Evolutionary conservation across 495 filamentous ascomycete species (phyloP), one percentile per base, ranked within the genome.

Genomic region (Endocarpon pusillum): DNA sequence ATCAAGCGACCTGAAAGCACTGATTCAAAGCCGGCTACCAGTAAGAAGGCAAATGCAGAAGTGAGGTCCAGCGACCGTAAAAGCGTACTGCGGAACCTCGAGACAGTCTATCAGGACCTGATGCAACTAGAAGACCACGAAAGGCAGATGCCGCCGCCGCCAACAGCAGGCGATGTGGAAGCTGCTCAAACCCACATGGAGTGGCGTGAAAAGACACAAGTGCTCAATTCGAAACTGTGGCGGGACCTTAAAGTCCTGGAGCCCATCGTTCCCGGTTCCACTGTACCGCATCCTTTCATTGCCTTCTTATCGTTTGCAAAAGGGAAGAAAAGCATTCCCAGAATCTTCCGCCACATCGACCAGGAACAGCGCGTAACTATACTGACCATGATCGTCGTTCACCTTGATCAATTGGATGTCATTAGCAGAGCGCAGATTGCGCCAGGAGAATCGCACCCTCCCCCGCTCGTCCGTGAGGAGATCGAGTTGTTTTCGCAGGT

Each of bases 91-190:
- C 63, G 69, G 19, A 78, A 85, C 42, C 82, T 96, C 38, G 89
- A 99, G 52, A 64, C 59, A 35, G 78, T 94, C 2, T 96, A 96
- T 54, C 63, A 64, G 26, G 78, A 75, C 0, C 57, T 99, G 40
- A 91, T 99, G 80, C 64, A 76, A 38, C 73, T 96, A 61, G 89
- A 99, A 48, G 84, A 94, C 37, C 78, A 92, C 51, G 83, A 87
- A 38, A 79, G 89, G n/a, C 73, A 69, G n/a, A 69, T 86, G 54
- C 85, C 86, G 9, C 72, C 76, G 4, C 66, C 66, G 6, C 58
- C 69, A 8, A 56, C 68, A 15, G 77, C 75, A 40, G 68, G 71
- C 1, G 69, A 81, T 35, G 56, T 69, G 1, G 71, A 75, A 22
- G 59, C 67, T 1, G 68, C 75, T 32, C 69, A 82, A 39, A 44